Evolutionary conservation across 1,139 yeast species (phyloP).

Genomic region (Lodderomyces metapsilosis): DNA sequence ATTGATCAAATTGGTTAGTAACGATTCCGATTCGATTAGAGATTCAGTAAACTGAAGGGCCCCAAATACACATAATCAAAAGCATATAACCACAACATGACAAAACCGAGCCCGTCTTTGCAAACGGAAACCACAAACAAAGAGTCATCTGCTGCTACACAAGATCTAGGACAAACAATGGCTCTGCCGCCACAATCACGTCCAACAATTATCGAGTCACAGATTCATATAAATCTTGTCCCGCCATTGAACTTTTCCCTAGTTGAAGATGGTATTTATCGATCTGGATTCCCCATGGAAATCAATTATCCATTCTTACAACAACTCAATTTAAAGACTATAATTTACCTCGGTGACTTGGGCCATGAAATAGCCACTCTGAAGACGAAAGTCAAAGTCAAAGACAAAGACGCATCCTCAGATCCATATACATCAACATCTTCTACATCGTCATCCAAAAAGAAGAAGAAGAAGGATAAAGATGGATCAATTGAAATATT

Average conservation of each 20-base stretch:
- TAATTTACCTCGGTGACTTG: constrained; percentile 78
- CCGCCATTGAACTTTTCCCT: constrained; percentile 92
- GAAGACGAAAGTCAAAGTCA: too few relatives aligned
- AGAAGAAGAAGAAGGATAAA: constrained; percentile 36
- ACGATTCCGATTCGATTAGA: too few relatives aligned
- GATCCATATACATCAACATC: too few relatives aligned
- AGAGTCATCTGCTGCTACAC: not conserved
- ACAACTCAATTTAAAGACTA: constrained; percentile 69
- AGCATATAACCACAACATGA: not conserved
- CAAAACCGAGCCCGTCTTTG: not conserved
- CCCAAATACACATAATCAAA: too few relatives aligned
- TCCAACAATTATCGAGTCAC: constrained; percentile 3
- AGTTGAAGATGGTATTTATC: constrained; percentile 81
- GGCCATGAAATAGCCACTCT: constrained; percentile 22
- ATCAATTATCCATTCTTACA: constrained; percentile 76
- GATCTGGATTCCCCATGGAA: constrained; percentile 93
- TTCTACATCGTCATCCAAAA: constrained; percentile 7
- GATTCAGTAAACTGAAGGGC: too few relatives aligned
- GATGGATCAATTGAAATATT: constrained; percentile 40
- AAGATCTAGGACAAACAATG: too few relatives aligned
- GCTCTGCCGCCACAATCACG: too few relatives aligned
- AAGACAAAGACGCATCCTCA: too few relatives aligned
- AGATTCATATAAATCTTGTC: constrained; percentile 32
- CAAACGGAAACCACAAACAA: not conserved
- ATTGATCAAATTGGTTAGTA: too few relatives aligned